Evolutionary conservation across 441 rosid genomes (phyloP), one percentile per base, ranked within the genome.

Genomic region (Adansonia rubrostipa): DNA sequence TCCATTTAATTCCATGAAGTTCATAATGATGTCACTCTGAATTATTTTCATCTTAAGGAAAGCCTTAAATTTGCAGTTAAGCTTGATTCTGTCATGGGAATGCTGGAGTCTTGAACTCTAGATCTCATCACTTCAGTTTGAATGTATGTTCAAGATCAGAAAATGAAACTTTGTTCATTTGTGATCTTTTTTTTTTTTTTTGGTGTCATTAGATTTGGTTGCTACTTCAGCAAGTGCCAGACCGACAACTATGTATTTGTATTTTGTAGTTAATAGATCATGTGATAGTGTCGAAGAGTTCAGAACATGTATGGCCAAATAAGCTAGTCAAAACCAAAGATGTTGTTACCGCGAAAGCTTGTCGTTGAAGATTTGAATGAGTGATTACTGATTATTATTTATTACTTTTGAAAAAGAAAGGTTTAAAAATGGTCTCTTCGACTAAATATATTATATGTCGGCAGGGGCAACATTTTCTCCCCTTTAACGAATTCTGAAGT

Each of bases 1-100:
- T 65, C 77, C 44, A 28, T 71, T 71, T 28, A 51, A 22, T 70
- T 70, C 56, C 24, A 24, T 71, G 20, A 80, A 78, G 7, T 70
- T 70, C 74, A 14, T 24, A 70, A 14, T 50, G 60, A 50, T 24
- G 71, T 42, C 14, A 66, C 71, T 66, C 51, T 42, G 51, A 40
- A 42, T 15, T 65, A 65, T 40, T 65, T 65, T 40, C 20, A 66
- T 66, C 33, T 62, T 62, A 9, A 66, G 71, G 24, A 66, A n/a
- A 17, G 51, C 71, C 50, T 66, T 20, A 47, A 22, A 24, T 70
- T 70, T 70, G 58, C 74, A 48, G 58, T 70, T 50, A 70, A 20
- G 58, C 28, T 70, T 50, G 73, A 70, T 50, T 50, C 28, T 69
- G 56, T 24, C 19, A 6, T 69, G 57, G 24, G 57, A 69, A 47